A percentile compares a stretch with the other conserved stretches of the same genome.
Evolutionary conservation across 164 flowering plant genomes (phyloP).

Genomic region (Nymphaea colorata): DNA sequence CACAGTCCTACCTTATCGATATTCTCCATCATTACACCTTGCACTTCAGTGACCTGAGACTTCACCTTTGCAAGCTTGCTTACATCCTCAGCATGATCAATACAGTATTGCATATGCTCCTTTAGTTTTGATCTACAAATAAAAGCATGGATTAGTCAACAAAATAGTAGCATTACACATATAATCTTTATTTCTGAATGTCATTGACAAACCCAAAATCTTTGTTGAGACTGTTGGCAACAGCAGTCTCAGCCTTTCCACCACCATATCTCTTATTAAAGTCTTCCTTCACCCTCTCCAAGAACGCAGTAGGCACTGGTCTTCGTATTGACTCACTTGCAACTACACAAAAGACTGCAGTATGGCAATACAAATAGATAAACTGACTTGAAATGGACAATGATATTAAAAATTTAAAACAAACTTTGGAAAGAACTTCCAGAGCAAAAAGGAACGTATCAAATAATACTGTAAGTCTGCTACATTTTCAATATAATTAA

Average conservation of each 20-base stretch:
- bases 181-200: not conserved
- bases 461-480: too few relatives aligned
- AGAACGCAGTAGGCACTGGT: slow-evolving; percentile 15
- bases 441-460: too few relatives aligned
- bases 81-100: slow-evolving; percentile 19
- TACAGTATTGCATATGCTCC: slow-evolving; percentile 19
- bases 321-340: slow-evolving; percentile 17
- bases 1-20: slow-evolving; percentile 17
- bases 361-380: too few relatives aligned
- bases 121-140: slow-evolving; percentile 13
- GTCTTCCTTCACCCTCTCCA: slow-evolving; percentile 21
- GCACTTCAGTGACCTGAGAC: slow-evolving; percentile 25
- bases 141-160: not conserved
- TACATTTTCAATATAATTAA: too few relatives aligned
- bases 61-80: slow-evolving; percentile 23
- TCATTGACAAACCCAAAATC: slow-evolving; percentile 13
- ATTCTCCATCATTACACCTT: slow-evolving; percentile 24
- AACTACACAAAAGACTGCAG: slow-evolving; percentile 16
- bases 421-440: too few relatives aligned
- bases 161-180: not conserved
- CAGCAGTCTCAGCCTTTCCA: slow-evolving; percentile 18
- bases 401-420: too few relatives aligned
- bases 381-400: too few relatives aligned
- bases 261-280: slow-evolving; percentile 17
- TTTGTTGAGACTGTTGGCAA: slow-evolving; percentile 16